Evolutionary conservation across 2,329 filamentous ascomycete genomes (phyloP).

Genomic region (Colletotrichum musae): DNA sequence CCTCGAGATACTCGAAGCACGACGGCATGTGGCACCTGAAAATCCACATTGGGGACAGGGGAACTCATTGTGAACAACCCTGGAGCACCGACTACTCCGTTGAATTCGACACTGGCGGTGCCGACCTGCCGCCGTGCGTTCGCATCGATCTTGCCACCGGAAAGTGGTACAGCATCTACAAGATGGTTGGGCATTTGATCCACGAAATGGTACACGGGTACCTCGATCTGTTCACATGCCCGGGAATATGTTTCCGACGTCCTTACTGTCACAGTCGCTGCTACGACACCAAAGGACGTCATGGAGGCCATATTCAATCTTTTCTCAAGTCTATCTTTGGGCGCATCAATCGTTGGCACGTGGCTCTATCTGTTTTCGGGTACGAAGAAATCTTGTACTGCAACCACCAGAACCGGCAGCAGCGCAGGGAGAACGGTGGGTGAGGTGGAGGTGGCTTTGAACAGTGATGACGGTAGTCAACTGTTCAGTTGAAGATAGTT

Average conservation of each 20-base stretch:
- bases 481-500: no score
- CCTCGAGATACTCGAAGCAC: no score
- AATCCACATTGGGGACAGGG: conserved; percentile 1
- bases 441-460: no score
- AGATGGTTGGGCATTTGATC: not conserved
- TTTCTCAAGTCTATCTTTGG: no score
- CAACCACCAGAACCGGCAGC: no score
- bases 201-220: not conserved
- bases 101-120: not conserved
- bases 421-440: no score
- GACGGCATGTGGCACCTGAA: not conserved
- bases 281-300: not conserved
- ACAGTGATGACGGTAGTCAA: no score
- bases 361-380: no score
- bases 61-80: not conserved
- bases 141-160: not conserved
- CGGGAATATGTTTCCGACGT: not conserved
- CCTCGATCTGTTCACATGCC: not conserved
- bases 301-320: not conserved
- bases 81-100: not conserved
- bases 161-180: not conserved
- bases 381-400: no score
- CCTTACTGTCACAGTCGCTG: not conserved
- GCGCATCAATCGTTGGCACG: no score
- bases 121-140: not conserved